Base-by-base conservation (phyloP, 225 moss, liverwort and hornwort species). In the Neckera pumila region DNA sequence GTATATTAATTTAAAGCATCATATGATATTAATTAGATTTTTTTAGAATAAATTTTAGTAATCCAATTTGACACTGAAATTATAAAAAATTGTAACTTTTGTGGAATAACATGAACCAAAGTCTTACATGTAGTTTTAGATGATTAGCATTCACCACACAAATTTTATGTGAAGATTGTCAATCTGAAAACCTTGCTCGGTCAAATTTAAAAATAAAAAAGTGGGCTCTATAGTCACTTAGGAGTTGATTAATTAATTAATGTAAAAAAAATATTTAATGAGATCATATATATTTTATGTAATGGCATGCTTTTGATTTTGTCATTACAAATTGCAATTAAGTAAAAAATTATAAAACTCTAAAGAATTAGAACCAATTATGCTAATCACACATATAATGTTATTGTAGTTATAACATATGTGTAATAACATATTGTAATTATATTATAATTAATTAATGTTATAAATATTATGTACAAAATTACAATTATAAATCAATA, bases 141-240 rank as follows among this genome's bases (percentile, higher is more conserved):
- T 67, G 4, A 67, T 67, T 67, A 67, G 5, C 4, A n/a, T 21
- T 7, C 0, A 11, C 1, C 1, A 0, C 6, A 7, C 1, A n/a
- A 0, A n/a, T n/a, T 67, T 12, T 12, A n/a, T 67, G 3, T 12
- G 2, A 67, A n/a, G 4, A 21, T 67, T 67, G 20, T 66, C 36
- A 11, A 20, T 36, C n/a, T n/a, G n/a, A 36, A 20, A 36, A 11
- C 20, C 21, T 67, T 0, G 1, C 1, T 21, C 6, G n/a, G n/a
- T n/a, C n/a, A n/a, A n/a, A 6, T n/a, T 67, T 2, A 11, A n/a
- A 21, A 21, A 5, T 5, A 0, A 1, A 5, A 9, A 67, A 66
- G 66, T 21, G 1, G 36, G 6, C 21, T 21, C 3, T 67, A 4
- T 12, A 21, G 11, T 67, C 21, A 21, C n/a, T 67, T 67, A 21